Evolutionary conservation across 257 asterid genomes (phyloP), one percentile per base, ranked within the genome.

Genomic region (Ajuga chamaepitys): DNA sequence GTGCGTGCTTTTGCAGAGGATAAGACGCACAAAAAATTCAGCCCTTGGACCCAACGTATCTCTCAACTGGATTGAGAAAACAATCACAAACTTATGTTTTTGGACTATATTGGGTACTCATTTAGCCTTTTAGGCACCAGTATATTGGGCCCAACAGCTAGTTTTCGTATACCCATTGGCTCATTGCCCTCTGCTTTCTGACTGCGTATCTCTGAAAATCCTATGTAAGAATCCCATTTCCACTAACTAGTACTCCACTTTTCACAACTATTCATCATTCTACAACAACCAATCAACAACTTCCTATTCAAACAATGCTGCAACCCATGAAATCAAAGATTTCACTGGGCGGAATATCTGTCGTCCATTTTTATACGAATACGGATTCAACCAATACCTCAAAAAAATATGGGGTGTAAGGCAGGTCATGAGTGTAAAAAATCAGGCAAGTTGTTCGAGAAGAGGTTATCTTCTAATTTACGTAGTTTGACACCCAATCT

Each of bases 101-200:
- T 41, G 54, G 70, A 69, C 64, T 70, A 51, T 44, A 32, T 69
- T 62, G 30, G 60, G 74, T 59, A 64, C 76, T 32, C 18, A 42
- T 62, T 54, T 24, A 14, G 66, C 41, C 50, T 8, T 9, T 22
- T 16, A 16, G 25, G 24, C 10, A 37, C 7, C 40, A 42, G n/a
- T n/a, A 35, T 34, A 7, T n/a, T 5, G 48, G 22, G 28, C 50
- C 56, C 14, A 42, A 7, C 18, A 6, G 14, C 46, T 25, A 11
- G 70, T 46, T 81, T 69, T 81, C 81, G 69, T 30, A 0, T 37
- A 46, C 22, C 65, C 45, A 74, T 81, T 77, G 86, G 86, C 44
- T 32, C 28, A 46, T 66, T 7, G 37, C n/a, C 18, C 56, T 53
- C 40, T 64, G 24, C 22, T 11, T 42, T 17, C 77, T 77, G 70